Evolutionary conservation across 2,329 filamentous ascomycete genomes (phyloP).

Genomic region (Chaetomium sp.): DNA sequence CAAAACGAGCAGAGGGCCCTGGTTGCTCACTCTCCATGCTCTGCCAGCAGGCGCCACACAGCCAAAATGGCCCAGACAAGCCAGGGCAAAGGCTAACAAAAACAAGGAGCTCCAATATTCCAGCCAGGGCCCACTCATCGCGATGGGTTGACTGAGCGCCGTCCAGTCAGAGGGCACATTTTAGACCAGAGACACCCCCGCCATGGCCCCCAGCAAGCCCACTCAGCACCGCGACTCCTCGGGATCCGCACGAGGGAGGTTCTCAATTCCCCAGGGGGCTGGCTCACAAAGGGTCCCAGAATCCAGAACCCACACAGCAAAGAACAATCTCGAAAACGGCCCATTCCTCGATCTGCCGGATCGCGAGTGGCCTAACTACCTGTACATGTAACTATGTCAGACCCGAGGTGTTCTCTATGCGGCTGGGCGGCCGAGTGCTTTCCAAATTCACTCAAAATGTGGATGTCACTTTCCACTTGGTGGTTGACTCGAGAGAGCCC

Average conservation of each 20-base stretch:
- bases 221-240: background rate
- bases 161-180: constrained; percentile 14
- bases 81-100: constrained; percentile 9
- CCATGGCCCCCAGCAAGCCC: constrained; percentile 5
- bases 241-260: background rate
- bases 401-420: too few relatives aligned
- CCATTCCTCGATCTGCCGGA: background rate
- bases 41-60: constrained; percentile 14
- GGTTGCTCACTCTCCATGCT: too few relatives aligned
- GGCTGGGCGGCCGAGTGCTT: too few relatives aligned
- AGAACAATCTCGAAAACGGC: constrained; percentile 8
- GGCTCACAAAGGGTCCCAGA: too few relatives aligned
- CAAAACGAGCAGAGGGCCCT: constrained; percentile 1
- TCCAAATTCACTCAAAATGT: too few relatives aligned
- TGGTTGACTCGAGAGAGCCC: too few relatives aligned
- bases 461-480: too few relatives aligned
- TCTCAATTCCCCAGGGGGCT: too few relatives aligned
- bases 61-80: constrained; percentile 21
- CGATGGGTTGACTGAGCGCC: background rate
- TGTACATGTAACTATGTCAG: too few relatives aligned
- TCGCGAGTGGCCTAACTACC: too few relatives aligned
- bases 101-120: constrained; percentile 9
- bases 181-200: constrained; percentile 6
- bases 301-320: background rate
- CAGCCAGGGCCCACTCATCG: constrained; percentile 4